phyloP scores from a whole-genome alignment of 495 filamentous ascomycete species.

The Tuber microsphaerosporum region DNA sequence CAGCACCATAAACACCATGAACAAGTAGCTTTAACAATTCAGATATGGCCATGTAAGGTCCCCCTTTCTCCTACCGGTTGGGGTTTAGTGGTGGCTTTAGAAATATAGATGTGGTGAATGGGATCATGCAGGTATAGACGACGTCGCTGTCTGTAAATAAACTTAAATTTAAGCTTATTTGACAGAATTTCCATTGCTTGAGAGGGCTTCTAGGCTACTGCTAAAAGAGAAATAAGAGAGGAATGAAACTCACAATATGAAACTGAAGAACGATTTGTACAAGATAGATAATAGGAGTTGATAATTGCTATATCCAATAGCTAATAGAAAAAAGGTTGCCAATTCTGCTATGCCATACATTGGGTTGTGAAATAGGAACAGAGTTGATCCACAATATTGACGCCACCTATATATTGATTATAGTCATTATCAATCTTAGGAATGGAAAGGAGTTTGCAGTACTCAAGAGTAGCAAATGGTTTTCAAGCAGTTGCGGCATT shows the following conservation, averaged over 20 bases:
- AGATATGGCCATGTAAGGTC: not conserved
- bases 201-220: not conserved
- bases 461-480: not conserved
- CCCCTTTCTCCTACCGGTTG: not conserved
- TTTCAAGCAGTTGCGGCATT: too few relatives aligned
- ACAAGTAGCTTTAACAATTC: not conserved
- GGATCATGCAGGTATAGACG: not conserved
- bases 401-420: constrained; percentile 5
- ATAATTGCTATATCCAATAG: constrained; percentile 30
- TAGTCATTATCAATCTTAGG: constrained; percentile 25
- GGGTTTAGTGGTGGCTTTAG: not conserved
- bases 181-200: not conserved
- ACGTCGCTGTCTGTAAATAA: not conserved
- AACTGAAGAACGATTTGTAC: not conserved
- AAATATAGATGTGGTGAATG: not conserved
- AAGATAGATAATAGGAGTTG: not conserved
- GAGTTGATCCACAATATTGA: constrained; percentile 19
- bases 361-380: constrained; percentile 27
- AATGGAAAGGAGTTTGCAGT: constrained; percentile 1
- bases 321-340: constrained; percentile 33
- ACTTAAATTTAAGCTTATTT: not conserved
- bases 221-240: not conserved
- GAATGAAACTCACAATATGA: not conserved
- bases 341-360: constrained; percentile 14
- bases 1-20: not conserved